phyloP scores from a whole-genome alignment of 768 basidiomycete genomes.

The Lactarius evosmus region DNA sequence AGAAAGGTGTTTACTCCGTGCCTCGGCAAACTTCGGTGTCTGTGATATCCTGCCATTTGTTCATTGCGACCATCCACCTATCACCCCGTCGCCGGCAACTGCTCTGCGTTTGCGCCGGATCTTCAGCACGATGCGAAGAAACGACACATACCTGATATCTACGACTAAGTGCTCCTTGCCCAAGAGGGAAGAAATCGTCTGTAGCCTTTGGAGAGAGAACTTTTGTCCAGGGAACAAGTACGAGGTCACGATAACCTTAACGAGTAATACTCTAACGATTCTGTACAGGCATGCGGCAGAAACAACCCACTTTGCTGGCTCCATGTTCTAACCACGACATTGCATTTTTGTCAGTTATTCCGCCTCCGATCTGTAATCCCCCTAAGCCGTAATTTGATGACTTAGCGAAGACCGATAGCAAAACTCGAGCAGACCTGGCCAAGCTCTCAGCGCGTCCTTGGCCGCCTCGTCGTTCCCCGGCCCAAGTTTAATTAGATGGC shows the following conservation, averaged over 20 bases:
- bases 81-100: slow-evolving; percentile 79
- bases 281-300: slow-evolving; percentile 16
- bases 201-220: slow-evolving; percentile 73
- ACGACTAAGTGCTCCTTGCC: slow-evolving; percentile 89
- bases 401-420: background rate
- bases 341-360: slow-evolving; percentile 81
- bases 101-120: slow-evolving; percentile 1
- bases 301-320: slow-evolving; percentile 73
- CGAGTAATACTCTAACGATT: background rate
- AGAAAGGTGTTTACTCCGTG: slow-evolving; percentile 32
- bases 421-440: slow-evolving; percentile 59
- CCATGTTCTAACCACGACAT: slow-evolving; percentile 81
- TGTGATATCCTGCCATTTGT: slow-evolving; percentile 96
- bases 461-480: slow-evolving; percentile 89
- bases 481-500: slow-evolving; percentile 96
- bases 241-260: slow-evolving; percentile 95
- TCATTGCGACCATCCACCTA: slow-evolving; percentile 95
- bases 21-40: slow-evolving; percentile 90
- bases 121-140: background rate
- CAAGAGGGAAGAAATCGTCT: slow-evolving; percentile 55
- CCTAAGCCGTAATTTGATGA: slow-evolving; percentile 4
- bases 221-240: slow-evolving; percentile 84
- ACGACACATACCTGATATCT: slow-evolving; percentile 74
- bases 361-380: slow-evolving; percentile 89
- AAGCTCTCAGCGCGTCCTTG: slow-evolving; percentile 71